Evolutionary conservation across 2,329 filamentous ascomycete species (phyloP).

Genomic region (Pyrenophora seminiperda): DNA sequence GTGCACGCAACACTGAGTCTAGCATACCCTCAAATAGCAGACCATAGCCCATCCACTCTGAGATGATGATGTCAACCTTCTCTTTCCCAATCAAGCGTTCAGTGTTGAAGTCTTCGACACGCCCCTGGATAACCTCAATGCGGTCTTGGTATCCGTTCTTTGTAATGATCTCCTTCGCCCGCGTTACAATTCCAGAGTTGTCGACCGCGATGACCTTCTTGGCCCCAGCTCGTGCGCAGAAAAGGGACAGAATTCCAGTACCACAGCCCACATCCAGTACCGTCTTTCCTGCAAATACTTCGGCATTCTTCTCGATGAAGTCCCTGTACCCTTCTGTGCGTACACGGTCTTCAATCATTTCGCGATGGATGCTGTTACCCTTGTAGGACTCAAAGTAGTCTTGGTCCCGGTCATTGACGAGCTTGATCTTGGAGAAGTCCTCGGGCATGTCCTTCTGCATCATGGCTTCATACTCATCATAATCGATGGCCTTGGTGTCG

Average conservation of each 20-base stretch:
- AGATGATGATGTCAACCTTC: slow-evolving; percentile 91
- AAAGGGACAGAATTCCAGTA: slow-evolving; percentile 89
- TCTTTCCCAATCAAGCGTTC: slow-evolving; percentile 54
- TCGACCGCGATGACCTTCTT: slow-evolving; percentile 88
- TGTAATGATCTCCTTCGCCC: slow-evolving; percentile 82
- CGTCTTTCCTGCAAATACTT: slow-evolving; percentile 81
- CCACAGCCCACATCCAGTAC: slow-evolving; percentile 88
- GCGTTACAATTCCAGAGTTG: slow-evolving; percentile 86
- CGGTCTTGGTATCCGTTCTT: slow-evolving; percentile 74
- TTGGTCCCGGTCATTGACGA: slow-evolving; percentile 57
- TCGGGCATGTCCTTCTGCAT: slow-evolving; percentile 49
- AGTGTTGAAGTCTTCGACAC: slow-evolving; percentile 82
- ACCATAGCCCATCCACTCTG: slow-evolving; percentile 97
- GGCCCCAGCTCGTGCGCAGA: slow-evolving; percentile 89
- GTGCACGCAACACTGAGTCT: slow-evolving; percentile 84
- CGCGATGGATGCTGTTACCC: slow-evolving; percentile 80
- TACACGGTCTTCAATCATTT: slow-evolving; percentile 89
- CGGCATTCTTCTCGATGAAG: slow-evolving; percentile 91
- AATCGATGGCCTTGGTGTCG: slow-evolving; percentile 37
- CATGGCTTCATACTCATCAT: slow-evolving; percentile 46
- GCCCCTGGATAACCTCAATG: slow-evolving; percentile 81
- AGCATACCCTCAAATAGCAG: slow-evolving; percentile 96
- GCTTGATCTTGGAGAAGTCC: slow-evolving; percentile 34
- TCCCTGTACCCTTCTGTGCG: slow-evolving; percentile 92
- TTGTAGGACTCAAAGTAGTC: slow-evolving; percentile 70